Base-by-base conservation (phyloP, 768 basidiomycete species). In the Lactarius tabidus region DNA sequence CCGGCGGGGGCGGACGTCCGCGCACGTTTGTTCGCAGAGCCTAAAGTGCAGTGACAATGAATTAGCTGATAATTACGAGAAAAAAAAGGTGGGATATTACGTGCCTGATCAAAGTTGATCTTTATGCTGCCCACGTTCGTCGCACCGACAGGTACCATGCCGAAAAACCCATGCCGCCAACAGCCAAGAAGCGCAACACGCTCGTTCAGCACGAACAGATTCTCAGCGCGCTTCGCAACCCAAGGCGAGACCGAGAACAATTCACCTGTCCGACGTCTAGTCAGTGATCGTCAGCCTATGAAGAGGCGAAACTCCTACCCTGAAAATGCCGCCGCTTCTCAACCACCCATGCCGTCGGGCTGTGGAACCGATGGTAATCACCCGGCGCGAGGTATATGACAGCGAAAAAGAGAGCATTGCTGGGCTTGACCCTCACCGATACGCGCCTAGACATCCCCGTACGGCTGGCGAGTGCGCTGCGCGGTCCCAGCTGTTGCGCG, bases 301-400 rank as follows among this genome's bases (percentile, higher is more conserved):
- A 28, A 28, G 60, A 18, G 29, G 17, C 8, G 29, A 52, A 31
- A 31, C 31, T 78, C 85, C 38, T 57, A 84, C 95, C 96, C 35
- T 94, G 87, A 71, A 99, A 98, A 75, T 99, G 97, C 45, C 97
- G 78, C 66, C 97, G 79, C 72, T 91, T 90, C 80, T 99, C 95
- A 20, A 98, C 96, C 6, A 99, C 95, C 97, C 97, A 98, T 8
- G 91, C 87, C 0, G 94, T 88, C 1, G 97, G 96, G 58, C 87
- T 90, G 75, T 99, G 97, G 84, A 97, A 99, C 20, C 96, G 86
- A 73, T 99, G 96, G 75, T 98, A 98, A 74, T 99, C 97, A 1
- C 97, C 96, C 1, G 97, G 97, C 0, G 96, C 97, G 62, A 99
- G 90, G 78, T 98, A 99, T 65, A 99, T 90, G 70, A 99, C 97